Evolutionary conservation across 805 yeast species (phyloP), one percentile per base, ranked within the genome.

Genomic region (Huiozyma naganishii): DNA sequence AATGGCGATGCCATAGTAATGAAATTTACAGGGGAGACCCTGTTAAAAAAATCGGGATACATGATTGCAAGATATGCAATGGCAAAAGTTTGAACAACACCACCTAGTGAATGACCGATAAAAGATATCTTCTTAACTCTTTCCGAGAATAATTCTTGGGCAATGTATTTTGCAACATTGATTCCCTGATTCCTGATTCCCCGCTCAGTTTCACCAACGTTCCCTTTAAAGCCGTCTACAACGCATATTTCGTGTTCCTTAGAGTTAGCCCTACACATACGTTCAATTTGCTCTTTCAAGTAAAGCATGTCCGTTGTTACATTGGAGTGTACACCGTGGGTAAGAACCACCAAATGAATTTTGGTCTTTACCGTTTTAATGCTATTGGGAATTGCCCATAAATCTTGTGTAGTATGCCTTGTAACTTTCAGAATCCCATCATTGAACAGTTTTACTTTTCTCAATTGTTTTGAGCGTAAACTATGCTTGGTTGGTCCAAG

Each of bases 311-410:
- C 95, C 1, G 88, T 79, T 1, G 84, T 72, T 0, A 79, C 75
- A 55, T 84, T 84, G 1, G 90, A 80, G 58, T 81, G 88, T 33
- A 84, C 62, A 0, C 95, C 95, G 61, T 84, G 94, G 0, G 88
- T 80, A 35, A 83, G 55, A 1, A 84, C 59, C 12, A 83, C 85
- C 47, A 84, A 65, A 62, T 84, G 94, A 34, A 47, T 51, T 3
- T 73, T 67, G 9, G 80, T 79, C n/a, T 33, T 44, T 12, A n/a
- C 17, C n/a, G 29, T 3, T 6, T 17, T 34, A 10, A 35, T n/a
- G 45, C 39, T 61, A 10, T 32, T 17, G 2, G 32, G 4, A 37
- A 73, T 54, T 54, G 77, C 79, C 94, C 95, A 84, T 27, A 84
- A 55, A 56, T 82, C 90, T 7, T 68, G 46, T 0, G 89, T 80